Conservation (phyloP, 2,329 filamentous ascomycete species). For the Sclerotinia spermophila region DNA sequence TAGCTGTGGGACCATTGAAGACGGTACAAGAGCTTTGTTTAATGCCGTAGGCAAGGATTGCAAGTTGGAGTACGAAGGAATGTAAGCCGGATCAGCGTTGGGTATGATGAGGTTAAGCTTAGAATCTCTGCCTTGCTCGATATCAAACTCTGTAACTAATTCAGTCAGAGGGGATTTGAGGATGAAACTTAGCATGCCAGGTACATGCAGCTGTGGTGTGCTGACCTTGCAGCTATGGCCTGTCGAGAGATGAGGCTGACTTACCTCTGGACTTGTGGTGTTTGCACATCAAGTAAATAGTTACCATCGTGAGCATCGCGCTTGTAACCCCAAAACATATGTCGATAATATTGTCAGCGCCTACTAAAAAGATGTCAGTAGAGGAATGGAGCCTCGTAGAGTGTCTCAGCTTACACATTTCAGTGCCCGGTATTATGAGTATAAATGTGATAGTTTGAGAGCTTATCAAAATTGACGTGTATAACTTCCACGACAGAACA, state of each 20-base stretch:
- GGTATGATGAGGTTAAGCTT: not conserved
- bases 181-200: too few relatives aligned
- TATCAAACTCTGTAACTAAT: not conserved
- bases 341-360: slow-evolving; percentile 6
- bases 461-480: not conserved
- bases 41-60: not conserved
- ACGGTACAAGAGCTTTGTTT: not conserved
- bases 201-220: not conserved
- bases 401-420: slow-evolving; percentile 1
- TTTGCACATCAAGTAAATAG: not conserved
- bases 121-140: not conserved
- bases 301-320: not conserved
- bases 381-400: not conserved
- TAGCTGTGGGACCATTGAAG: not conserved
- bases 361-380: slow-evolving; percentile 1
- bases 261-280: not conserved
- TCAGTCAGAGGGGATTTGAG: not conserved
- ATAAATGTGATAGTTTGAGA: not conserved
- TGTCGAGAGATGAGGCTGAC: not conserved
- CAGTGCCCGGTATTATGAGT: not conserved
- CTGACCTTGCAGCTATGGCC: not conserved
- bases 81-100: not conserved
- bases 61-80: not conserved
- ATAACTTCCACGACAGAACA: not conserved
- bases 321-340: not conserved